Evolutionary conservation across 2,329 filamentous ascomycete species (phyloP), one percentile per base, ranked within the genome.

Genomic region (Fusarium euwallaceae): DNA sequence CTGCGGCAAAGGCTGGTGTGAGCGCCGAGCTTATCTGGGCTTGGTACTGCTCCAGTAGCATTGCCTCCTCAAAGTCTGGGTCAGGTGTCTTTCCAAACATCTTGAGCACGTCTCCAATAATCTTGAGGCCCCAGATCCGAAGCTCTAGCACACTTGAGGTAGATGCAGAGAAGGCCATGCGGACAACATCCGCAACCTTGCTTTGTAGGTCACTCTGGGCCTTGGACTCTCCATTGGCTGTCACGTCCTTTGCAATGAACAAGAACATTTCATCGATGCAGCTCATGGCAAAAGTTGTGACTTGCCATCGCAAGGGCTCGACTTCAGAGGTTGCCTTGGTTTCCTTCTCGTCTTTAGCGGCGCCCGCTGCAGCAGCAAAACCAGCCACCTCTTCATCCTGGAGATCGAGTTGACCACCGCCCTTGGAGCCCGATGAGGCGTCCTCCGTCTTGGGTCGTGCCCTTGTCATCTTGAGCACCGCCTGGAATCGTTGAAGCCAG

Each of bases 351-450:
- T 92, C 89, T 59, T 89, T 90, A 6, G 83, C 86, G 4, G 86
- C 89, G 29, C 91, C 92, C 32, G 88, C 88, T 2, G 93, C 92
- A n/a, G 92, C 90, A 36, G 95, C 95, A 80, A 99, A 98, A 0
- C 97, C 97, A 62, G 97, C 97, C 39, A 98, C 96, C 82, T 99
- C 97, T 81, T 99, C 97, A 80, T 99, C 97, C 72, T 96, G 93
- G 0, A 98, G 84, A 77, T 99, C 97, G n/a, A 94, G 88, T 14
- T 89, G 87, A 5, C 88, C 86, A 11, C 86, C 87, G 8, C 71
- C 72, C 83, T 81, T 76, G 86, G 78, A 89, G 12, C 86, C 82
- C 5, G 86, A 80, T 20, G 83, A 84, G 6, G 84, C 81, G 1
- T 86, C 81, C 51, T 89, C 87, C 32, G 90, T 88, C 48, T 91